Evolutionary conservation across 2,329 filamentous ascomycete genomes (phyloP), one percentile per base, ranked within the genome.

Genomic region (Trichophyton rubrum): DNA sequence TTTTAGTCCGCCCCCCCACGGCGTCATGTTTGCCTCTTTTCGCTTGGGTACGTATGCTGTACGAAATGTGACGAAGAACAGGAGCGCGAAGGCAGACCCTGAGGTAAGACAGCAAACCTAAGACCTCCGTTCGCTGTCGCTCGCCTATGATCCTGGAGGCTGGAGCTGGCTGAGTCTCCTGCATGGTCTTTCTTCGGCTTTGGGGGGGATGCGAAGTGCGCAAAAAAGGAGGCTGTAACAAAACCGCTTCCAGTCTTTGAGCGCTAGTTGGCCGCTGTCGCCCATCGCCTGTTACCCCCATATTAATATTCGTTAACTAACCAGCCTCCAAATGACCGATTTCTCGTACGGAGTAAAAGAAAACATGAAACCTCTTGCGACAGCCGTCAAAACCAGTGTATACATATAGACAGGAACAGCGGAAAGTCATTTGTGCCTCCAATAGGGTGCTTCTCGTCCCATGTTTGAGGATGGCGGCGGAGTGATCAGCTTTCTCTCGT

Each of bases 31-130:
- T 51, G 45, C 45, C 45, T 51, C 45, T 51, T 51, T 51, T 51
- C 45, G 45, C 45, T 51, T 51, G 20, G 45, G 45, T 51, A 51
- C 20, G 45, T 47, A 22, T 47, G n/a, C n/a, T 8, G 43, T 51
- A 51, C 45, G 45, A 51, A 38, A 51, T 51, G 45, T 51, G 45
- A 51, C 45, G 45, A 51, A 11, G 45, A 27, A 17, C 40, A 13
- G 20, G 11, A 51, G 20, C 24, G 24, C 6, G 24, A 24, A 53
- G 30, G 30, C 30, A 55, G 51, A 20, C 22, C 49, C 51, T 35
- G 27, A 55, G 51, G 51, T 55, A 55, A 55, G 30, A 55, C 51
- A 55, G 51, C 51, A 55, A 55, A 55, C 51, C 27, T 55, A 55
- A 55, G 51, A 51, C 45, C 45, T 51, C 45, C 30, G 51, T 20